Base-by-base conservation (phyloP, 257 asterid species). In the Gardenia jasminoides region DNA sequence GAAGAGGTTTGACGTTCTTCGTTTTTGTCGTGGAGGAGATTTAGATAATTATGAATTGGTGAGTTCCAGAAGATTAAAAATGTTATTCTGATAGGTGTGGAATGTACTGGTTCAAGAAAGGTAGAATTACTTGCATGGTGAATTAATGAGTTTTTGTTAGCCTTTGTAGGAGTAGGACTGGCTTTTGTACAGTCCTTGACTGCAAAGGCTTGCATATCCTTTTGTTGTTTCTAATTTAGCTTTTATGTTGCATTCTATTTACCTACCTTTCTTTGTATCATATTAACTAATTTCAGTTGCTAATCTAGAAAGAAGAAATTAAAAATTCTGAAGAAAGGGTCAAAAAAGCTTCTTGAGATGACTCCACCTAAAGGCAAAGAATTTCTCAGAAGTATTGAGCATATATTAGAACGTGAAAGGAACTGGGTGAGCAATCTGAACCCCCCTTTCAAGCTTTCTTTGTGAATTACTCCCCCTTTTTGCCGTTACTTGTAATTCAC, bases 361-460 rank as follows among this genome's bases (percentile, higher is more conserved):
- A 95, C 91, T 66, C 99, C 99, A 75, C 99, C 99, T 50, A 87
- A 69, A 68, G 99, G 99, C 78, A 93, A 88, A 83, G 97, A 90
- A 30, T 95, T 95, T 85, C 98, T 95, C 77, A 87, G 50, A 69
- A 88, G 97, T 88, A 91, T 95, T 81, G 98, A 92, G 91, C 99
- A 92, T 87, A 92, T 93, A 73, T 88, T 95, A 83, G 97, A 92
- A 85, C 98, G 99, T 72, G 99, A 95, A 87, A 92, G 91, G 88
- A 95, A 95, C 80, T 95, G 99, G 99, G 99, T 92, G 82, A 88
- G 93, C 80, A 80, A 67, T 67, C 68, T 41, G 64, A 78, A 82
- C 65, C 61, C 16, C 81, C 73, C 79, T 75, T 66, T 41, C 31
- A 22, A 41, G 26, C 19, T 52, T 46, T 62, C 67, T 77, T 58